Percentiles rank a stretch among this genome's conserved stretches.
phyloP scores from a whole-genome alignment of 768 basidiomycete species.

The Tulasnella sp. region DNA sequence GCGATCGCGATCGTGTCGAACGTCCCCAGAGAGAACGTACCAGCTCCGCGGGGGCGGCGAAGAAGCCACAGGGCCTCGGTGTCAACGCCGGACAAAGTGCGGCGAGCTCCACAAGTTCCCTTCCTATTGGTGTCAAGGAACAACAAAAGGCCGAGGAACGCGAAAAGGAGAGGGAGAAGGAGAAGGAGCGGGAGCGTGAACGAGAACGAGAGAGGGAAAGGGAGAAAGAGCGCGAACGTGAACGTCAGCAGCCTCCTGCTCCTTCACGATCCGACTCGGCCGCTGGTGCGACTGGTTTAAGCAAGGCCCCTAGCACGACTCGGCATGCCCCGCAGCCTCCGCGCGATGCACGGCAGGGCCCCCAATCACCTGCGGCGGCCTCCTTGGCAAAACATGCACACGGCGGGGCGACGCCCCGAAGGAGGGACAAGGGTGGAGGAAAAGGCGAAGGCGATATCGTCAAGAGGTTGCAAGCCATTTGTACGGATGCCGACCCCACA shows the following conservation, averaged over 20 bases:
- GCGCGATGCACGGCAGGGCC: neutral
- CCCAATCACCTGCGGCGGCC: conserved; percentile 45
- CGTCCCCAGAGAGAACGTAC: too few relatives aligned
- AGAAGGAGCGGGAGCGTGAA: neutral
- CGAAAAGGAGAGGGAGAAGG: neutral
- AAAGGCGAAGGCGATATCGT: conserved; percentile 72
- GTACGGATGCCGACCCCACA: conserved; percentile 95
- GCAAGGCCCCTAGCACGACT: neutral
- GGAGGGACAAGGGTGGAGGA: conserved; percentile 69
- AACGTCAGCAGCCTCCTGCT: conserved; percentile 16
- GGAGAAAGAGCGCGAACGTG: conserved; percentile 22
- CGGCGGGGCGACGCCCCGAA: conserved; percentile 29
- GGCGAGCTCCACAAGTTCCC: neutral
- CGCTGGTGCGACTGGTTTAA: neutral
- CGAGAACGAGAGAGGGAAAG: conserved; percentile 14
- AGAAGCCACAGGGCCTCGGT: too few relatives aligned
- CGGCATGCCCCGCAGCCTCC: neutral
- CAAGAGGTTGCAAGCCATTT: conserved; percentile 81
- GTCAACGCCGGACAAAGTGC: too few relatives aligned
- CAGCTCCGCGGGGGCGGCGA: too few relatives aligned
- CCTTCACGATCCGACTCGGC: neutral
- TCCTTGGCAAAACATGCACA: conserved; percentile 21
- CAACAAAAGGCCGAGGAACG: neutral
- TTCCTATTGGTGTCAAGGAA: neutral
- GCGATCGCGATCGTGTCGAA: too few relatives aligned